Base-by-base conservation (phyloP, 805 yeast genomes). In the Komagataella populi region DNA sequence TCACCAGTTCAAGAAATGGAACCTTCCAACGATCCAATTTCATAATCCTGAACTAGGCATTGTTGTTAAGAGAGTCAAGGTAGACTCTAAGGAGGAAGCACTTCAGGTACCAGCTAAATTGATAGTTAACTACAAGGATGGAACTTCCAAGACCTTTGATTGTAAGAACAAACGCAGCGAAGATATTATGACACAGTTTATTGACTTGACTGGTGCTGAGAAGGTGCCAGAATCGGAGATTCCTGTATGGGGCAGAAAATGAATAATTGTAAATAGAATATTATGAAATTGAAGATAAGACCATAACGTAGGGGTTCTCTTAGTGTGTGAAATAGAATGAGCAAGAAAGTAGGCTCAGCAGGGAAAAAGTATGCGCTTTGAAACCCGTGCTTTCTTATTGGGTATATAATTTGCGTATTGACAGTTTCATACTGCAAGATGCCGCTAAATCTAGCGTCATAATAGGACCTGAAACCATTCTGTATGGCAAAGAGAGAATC, bases 11-110 rank as follows among this genome's bases (percentile, higher is more conserved):
- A 86, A 95, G 93, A 78, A 77, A 58, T 68, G 72, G 50, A 76
- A 80, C 66, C 70, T 89, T 52, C 95, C 93, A 23, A 80, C 89
- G 6, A 72, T 89, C 55, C 82, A 80, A 63, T 89, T 85, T 65
- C 90, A 87, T 69, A 89, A 89, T 64, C 90, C 91, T n/a, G 68
- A 70, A 47, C 60, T 85, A 23, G 74, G 78, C 22, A 79, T 87
- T 52, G 71, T 74, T 22, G 83, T 87, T 43, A 68, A 74, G 12
- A 71, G 89, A 57, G 71, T 84, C 47, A 68, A 71, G 47, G 68
- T 65, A 54, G 61, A 53, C 3, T 65, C 67, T 22, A 69, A 66
- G 49, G 76, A 73, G 17, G 77, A 76, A 48, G 66, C 68, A 49
- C 59, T 60, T 14, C 64, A 67, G 45, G 67, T 72, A 55, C 84